phyloP scores from a whole-genome alignment of 2,329 filamentous ascomycete genomes.

The Paraphoma sp. region DNA sequence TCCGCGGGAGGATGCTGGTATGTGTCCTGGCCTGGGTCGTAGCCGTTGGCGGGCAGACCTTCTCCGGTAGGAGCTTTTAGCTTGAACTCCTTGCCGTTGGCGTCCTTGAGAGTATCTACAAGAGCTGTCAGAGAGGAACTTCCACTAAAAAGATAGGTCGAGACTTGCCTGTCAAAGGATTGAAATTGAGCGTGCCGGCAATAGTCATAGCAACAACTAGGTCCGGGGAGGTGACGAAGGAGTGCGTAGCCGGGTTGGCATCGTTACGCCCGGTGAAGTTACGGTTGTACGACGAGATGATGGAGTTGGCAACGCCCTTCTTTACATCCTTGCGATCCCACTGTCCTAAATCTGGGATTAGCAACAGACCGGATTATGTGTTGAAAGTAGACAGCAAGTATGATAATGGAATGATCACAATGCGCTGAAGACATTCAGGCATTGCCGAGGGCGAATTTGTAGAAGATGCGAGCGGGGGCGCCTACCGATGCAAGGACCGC shows the following conservation, averaged over 20 bases:
- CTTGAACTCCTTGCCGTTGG: slow-evolving; percentile 95
- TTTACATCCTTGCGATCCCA: slow-evolving; percentile 94
- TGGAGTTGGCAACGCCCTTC: slow-evolving; percentile 96
- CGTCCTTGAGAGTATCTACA: slow-evolving; percentile 91
- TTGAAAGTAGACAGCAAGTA: no score
- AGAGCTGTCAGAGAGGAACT: no score
- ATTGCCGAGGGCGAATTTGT: no score
- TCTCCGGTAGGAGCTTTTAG: slow-evolving; percentile 80
- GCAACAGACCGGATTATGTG: not conserved
- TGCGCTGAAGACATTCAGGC: no score
- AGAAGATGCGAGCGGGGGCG: no score
- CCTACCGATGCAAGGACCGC: slow-evolving; percentile 68
- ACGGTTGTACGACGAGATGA: slow-evolving; percentile 99
- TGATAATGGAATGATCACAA: no score
- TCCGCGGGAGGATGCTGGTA: slow-evolving; percentile 94
- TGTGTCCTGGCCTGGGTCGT: slow-evolving; percentile 89
- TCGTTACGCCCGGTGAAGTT: slow-evolving; percentile 99
- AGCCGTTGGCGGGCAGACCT: slow-evolving; percentile 80
- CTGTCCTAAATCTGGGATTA: slow-evolving; percentile 59
- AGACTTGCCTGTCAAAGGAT: no score
- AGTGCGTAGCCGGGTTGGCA: slow-evolving; percentile 92
- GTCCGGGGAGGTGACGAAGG: slow-evolving; percentile 90
- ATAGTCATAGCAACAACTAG: slow-evolving; percentile 86
- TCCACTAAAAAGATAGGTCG: no score
- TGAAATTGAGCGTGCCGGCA: no score